Base-by-base conservation (phyloP, 352 stramenopile genomes). In the Phytophthora melonis region DNA sequence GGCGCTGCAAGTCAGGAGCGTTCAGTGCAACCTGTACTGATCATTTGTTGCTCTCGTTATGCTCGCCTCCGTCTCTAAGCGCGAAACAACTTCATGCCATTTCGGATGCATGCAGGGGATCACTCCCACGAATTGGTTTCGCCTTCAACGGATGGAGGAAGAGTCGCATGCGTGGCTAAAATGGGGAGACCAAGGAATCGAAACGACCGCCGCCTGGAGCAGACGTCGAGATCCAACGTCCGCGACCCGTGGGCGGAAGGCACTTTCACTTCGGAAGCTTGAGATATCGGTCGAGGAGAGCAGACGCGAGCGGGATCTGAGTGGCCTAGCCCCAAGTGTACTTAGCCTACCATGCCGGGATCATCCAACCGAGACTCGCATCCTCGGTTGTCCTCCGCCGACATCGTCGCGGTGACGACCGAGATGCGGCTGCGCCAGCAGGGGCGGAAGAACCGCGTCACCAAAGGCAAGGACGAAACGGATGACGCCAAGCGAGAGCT, bases 321-420 rank as follows among this genome's bases (percentile, higher is more conserved):
- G 47, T 57, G 36, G 23, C 41, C 52, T 52, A 66, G 36, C 10
- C 25, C 23, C 34, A 58, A 68, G 58, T n/a, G 61, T 18, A 34
- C 30, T 34, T 34, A 9, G 30, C 7, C 30, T 66, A 69, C 19
- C 23, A 75, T 79, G 72, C 50, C 68, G n/a, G 72, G 63, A 70
- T 76, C 68, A 36, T 70, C 62, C 47, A 73, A 23, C 47, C 68
- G 68, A 69, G 72, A 75, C 9, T 77, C 72, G 68, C 72, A 79
- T 53, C 86, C 86, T 64, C 79, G 84, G 58, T 75, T 93, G 34
- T 95, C 88, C 57, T 95, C 88, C 69, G 88, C 88, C 18, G 88
- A 95, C 74, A 95, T 95, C 66, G 88, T 95, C 64, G 88, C 88
- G 23, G 88, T 92, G 66, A 89, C 88, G 50, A 95, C 88, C 34